These are phyloP conservation scores for Exophiala dermatitidis DNA, from an alignment of 2,329 filamentous ascomycete species.

Conservation along the genomic window DNA sequence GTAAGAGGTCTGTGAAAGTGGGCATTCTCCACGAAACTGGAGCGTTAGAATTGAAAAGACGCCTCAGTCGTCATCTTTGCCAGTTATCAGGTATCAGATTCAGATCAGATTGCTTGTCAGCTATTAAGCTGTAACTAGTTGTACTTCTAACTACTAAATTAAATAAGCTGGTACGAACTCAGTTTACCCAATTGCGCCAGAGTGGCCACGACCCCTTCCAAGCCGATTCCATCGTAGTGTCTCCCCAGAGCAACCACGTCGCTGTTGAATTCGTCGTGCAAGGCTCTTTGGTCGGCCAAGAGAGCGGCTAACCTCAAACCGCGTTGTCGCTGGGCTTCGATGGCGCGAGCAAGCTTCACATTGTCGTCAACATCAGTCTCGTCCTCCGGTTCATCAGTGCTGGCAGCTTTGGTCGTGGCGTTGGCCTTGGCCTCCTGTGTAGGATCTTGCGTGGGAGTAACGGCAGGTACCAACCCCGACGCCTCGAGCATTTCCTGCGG, in stretches of 20 bases:
- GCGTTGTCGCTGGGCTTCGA: conserved; percentile 27
- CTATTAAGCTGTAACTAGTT: no score
- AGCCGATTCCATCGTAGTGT: conserved; percentile 34
- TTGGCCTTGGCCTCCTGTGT: no score
- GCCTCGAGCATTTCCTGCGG: conserved; percentile 44
- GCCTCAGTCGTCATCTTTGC: no score
- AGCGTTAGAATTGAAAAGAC: no score
- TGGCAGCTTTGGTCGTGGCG: no score
- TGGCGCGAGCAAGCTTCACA: conserved; percentile 3
- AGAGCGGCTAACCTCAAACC: conserved; percentile 32
- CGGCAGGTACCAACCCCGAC: conserved; percentile 17
- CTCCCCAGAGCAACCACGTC: conserved; percentile 31
- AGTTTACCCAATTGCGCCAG: conserved; percentile 30
- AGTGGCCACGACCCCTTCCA: conserved; percentile 33
- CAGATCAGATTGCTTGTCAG: no score
- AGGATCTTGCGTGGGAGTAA: neutral
- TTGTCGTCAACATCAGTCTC: neutral
- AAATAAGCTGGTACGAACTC: conserved; percentile 9
- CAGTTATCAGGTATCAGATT: no score
- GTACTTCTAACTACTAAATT: neutral
- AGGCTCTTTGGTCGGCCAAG: conserved; percentile 29
- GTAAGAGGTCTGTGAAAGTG: no score
- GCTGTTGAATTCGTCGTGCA: conserved; percentile 31
- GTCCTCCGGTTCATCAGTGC: neutral
- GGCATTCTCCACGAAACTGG: no score